Evolutionary conservation across 2,329 filamentous ascomycete species (phyloP), one percentile per base, ranked within the genome.

Genomic region (Diaporthe helianthi): DNA sequence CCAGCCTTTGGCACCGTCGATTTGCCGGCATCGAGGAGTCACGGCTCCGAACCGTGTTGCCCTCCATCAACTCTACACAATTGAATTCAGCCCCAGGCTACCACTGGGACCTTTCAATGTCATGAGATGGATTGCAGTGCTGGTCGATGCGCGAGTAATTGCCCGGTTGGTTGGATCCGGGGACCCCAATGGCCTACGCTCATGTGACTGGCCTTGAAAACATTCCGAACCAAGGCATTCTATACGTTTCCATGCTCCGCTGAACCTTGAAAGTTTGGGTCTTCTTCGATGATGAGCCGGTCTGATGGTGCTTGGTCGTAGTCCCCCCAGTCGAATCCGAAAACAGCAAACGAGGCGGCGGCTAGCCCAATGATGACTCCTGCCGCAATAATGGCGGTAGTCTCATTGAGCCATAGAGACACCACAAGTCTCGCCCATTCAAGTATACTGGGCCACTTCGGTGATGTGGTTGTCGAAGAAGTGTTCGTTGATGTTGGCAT

Each of bases 311-410:
- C 26, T n/a, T 24, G 29, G 7, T 47, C n/a, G n/a, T 63, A 63
- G 44, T 49, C 58, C 44, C 24, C 49, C 58, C 58, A 63, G 19
- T 63, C 58, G 44, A 63, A 13, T 19, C 58, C 58, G 9, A 49
- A 49, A 17, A 63, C 41, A 24, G 58, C 58, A 36, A 63, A 49
- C 8, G 58, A 63, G 58, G 44, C 58, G n/a, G 58, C 41, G n/a
- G 58, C 41, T 8, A 63, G 58, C 13, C 58, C 58, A 44, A 63
- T 22, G n/a, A 63, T 63, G 2, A 10, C 58, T n/a, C 58, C 58
- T 15, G 19, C 12, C n/a, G 9, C 41, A 17, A 63, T 49, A 2
- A 63, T 63, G n/a, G 58, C 58, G 15, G 58, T 63, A 4, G 58
- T 63, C 44, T 36, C 58, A 36, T 49, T 63, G 12, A 63, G 44